phyloP scores from a whole-genome alignment of 495 filamentous ascomycete species.

The Polyplosphaeria fusca region DNA sequence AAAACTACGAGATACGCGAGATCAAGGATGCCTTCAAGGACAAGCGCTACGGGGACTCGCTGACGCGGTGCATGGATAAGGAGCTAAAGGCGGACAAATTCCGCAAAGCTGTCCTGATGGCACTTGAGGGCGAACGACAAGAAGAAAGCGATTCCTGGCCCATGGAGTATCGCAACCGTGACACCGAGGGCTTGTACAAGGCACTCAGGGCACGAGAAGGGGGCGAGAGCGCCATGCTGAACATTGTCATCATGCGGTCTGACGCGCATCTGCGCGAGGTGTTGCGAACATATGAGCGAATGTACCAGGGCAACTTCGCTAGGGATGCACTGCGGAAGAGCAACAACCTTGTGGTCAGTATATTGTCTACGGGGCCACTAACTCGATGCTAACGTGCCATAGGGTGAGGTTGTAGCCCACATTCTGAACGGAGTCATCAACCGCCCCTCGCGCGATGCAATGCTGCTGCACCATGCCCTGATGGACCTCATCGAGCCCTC shows the following conservation, averaged over 20 bases:
- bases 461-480: slow-evolving; percentile 91
- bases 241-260: slow-evolving; percentile 73
- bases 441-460: slow-evolving; percentile 86
- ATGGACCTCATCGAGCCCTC: slow-evolving; percentile 44
- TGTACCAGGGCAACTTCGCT: slow-evolving; percentile 74
- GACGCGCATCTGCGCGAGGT: slow-evolving; percentile 81
- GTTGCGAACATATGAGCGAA: slow-evolving; percentile 65
- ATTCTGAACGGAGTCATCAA: slow-evolving; percentile 97
- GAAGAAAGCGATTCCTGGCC: slow-evolving; percentile 64
- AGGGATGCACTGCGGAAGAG: slow-evolving; percentile 83
- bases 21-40: slow-evolving; percentile 94
- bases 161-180: slow-evolving; percentile 54
- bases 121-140: slow-evolving; percentile 76
- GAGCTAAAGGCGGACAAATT: slow-evolving; percentile 92
- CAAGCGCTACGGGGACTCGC: slow-evolving; percentile 80
- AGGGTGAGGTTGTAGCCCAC: slow-evolving; percentile 95
- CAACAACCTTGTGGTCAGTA: slow-evolving; percentile 82
- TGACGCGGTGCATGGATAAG: slow-evolving; percentile 81
- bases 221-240: slow-evolving; percentile 87
- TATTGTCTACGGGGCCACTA: slow-evolving; percentile 3
- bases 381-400: slow-evolving; percentile 9
- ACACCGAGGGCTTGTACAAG: slow-evolving; percentile 67
- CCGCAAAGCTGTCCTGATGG: slow-evolving; percentile 80
- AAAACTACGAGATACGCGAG: slow-evolving; percentile 77
- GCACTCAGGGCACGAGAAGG: slow-evolving; percentile 72